Base-by-base conservation (phyloP, 2,329 filamentous ascomycete genomes). In the Aspergillus sp. region DNA sequence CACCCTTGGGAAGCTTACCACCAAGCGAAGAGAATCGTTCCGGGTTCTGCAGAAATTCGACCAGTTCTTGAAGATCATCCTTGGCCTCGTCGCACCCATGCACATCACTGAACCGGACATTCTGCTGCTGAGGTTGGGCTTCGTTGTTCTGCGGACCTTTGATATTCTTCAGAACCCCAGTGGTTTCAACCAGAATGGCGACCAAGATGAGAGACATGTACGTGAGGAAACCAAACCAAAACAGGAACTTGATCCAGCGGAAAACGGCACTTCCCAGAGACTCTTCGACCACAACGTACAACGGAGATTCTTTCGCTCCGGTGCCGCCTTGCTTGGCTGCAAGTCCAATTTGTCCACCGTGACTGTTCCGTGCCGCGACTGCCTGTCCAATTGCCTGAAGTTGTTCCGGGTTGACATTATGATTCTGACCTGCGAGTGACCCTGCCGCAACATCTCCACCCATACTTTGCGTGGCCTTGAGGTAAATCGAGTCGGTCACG, bases 11-110 rank as follows among this genome's bases (percentile, higher is more conserved):
- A 46, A 98, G 81, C 72, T 97, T 96, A 60, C 93, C 93, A 63
- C 93, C 93, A 43, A 98, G 84, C 52, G 88, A 88, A 42, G 87
- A 90, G 72, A 97, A 98, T 63, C 86, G 88, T 9, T 95, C 88
- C 0, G 93, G 94, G 66, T 91, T 90, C 69, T 90, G 87, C 57
- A 98, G 73, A 61, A 98, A 98, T 60, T 98, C 93, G 43, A 98
- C 91, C 46, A 98, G 82, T 69, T 98, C 93, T 69, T 95, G 88
- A 3, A 98, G 80, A 69, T 98, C 93, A 61, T 98, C 94, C 74
- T 97, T 98, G 54, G 93, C 93, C 70, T 98, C 94, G 55, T 97
- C 90, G 58, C 91, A 97, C 45, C 93, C 93, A 65, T 98, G 93
- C 5, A 98, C 93, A 65, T 98, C 93, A 49, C 79, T 80, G 73